These are phyloP conservation scores for Heliosperma pusillum DNA, from an alignment of 148 eudicot species.

Conservation along the genomic window DNA sequence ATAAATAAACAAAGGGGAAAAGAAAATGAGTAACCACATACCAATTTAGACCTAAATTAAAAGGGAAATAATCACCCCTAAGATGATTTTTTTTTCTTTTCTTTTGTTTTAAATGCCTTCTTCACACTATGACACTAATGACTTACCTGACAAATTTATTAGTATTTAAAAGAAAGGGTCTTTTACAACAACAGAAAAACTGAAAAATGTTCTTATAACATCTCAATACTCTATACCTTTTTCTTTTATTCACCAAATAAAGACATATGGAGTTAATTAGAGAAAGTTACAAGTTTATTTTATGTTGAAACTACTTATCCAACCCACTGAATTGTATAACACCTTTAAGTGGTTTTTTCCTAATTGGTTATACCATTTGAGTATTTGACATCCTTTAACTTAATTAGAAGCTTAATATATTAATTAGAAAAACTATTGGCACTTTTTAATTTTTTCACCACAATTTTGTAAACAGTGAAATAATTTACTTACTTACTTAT, in stretches of 20 bases:
- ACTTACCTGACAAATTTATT: slow-evolving; percentile 4
- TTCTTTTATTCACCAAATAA: slow-evolving; percentile 11
- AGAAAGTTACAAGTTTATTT: slow-evolving; percentile 4
- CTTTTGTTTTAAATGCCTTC: slow-evolving; percentile 8
- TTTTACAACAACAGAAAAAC: neutral
- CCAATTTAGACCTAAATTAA: neutral
- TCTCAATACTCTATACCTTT: neutral
- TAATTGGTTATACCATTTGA: neutral
- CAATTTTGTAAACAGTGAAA: neutral
- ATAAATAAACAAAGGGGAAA: too few species aligned
- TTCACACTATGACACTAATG: slow-evolving; percentile 1
- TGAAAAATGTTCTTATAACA: too few species aligned
- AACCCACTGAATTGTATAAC: slow-evolving; percentile 23
- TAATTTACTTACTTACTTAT: neutral
- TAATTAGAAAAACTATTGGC: too few species aligned
- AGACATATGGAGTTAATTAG: slow-evolving; percentile 1
- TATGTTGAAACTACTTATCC: slow-evolving; percentile 21
- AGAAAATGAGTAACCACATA: too few species aligned
- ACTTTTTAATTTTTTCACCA: neutral
- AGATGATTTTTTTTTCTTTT: neutral
- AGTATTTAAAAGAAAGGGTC: neutral
- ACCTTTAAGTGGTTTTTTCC: neutral
- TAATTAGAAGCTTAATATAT: too few species aligned
- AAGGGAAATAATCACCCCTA: neutral
- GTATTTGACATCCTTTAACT: too few species aligned